Evolutionary conservation across 2,329 filamentous ascomycete genomes (phyloP).

Genomic region (Calonectria multiphialidica): DNA sequence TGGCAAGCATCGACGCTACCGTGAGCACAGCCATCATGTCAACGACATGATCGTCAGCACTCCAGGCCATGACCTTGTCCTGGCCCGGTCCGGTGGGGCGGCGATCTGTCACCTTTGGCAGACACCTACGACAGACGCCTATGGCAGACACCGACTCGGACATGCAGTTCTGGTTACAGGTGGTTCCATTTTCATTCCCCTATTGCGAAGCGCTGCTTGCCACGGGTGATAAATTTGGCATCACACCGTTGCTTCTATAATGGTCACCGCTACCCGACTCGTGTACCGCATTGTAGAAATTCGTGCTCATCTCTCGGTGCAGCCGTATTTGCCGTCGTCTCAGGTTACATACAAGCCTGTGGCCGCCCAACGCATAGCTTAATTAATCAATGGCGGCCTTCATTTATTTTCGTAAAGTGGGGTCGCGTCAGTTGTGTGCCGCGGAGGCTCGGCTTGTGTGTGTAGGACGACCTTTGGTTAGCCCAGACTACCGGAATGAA

Average conservation of each 20-base stretch:
- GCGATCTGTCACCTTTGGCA: background rate
- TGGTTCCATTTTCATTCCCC: background rate
- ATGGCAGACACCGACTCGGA: background rate
- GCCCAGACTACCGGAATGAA: background rate
- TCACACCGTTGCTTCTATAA: background rate
- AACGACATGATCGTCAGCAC: background rate
- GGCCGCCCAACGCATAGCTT: background rate
- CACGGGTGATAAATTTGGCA: background rate
- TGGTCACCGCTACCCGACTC: background rate
- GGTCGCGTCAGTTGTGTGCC: background rate
- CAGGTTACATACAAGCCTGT: background rate
- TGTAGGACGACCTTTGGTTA: background rate
- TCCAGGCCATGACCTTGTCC: constrained; percentile 1
- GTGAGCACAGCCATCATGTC: background rate
- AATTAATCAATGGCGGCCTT: background rate
- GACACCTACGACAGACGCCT: background rate
- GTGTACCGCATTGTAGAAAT: background rate
- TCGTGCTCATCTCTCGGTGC: background rate
- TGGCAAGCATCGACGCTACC: background rate
- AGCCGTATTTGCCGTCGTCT: background rate
- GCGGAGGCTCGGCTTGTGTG: background rate
- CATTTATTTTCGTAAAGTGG: background rate
- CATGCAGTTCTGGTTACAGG: background rate
- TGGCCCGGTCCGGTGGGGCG: background rate
- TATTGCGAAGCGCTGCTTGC: background rate